A percentile compares a stretch with the other conserved stretches of the same genome.
phyloP scores from a whole-genome alignment of 106 monocot genomes.

The Vanilla planifolia region DNA sequence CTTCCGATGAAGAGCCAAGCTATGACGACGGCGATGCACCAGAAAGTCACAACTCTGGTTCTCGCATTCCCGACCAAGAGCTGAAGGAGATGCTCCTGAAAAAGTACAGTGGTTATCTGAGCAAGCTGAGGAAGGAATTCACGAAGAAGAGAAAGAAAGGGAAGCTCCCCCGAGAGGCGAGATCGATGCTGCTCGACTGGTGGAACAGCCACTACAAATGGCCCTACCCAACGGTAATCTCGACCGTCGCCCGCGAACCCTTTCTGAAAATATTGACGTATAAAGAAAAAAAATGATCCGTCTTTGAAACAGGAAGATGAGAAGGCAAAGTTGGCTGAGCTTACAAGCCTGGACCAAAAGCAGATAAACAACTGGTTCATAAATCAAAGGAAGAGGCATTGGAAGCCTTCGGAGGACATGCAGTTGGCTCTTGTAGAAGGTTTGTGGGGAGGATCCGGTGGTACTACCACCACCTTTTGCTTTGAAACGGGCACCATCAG shows the following conservation, averaged over 20 bases:
- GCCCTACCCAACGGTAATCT: conserved; percentile 70
- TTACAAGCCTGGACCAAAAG: conserved; percentile 57
- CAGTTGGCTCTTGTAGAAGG: conserved; percentile 60
- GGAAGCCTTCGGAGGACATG: conserved; percentile 76
- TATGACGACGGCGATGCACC: conserved; percentile 32
- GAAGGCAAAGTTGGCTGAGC: conserved; percentile 49
- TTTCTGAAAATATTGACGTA: neutral
- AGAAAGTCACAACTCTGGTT: conserved; percentile 22
- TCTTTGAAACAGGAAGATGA: conserved; percentile 53
- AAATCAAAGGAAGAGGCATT: conserved; percentile 73
- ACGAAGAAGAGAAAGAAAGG: conserved; percentile 75
- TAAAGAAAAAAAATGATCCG: neutral
- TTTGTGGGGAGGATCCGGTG: conserved; percentile 30
- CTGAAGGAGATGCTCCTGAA: conserved; percentile 71
- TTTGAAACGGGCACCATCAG: conserved; percentile 25
- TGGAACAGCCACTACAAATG: conserved; percentile 67
- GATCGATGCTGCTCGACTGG: conserved; percentile 48
- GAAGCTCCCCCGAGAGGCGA: conserved; percentile 65
- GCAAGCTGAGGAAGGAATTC: conserved; percentile 58
- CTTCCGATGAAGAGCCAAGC: conserved; percentile 61
- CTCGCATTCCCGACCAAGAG: conserved; percentile 31
- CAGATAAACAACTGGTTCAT: conserved; percentile 85
- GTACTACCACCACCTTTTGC: conserved; percentile 18
- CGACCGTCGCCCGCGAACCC: neutral
- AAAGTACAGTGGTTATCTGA: conserved; percentile 70